Conservation (phyloP, 768 basidiomycete species). For the Candolleomyces aberdarensis region DNA sequence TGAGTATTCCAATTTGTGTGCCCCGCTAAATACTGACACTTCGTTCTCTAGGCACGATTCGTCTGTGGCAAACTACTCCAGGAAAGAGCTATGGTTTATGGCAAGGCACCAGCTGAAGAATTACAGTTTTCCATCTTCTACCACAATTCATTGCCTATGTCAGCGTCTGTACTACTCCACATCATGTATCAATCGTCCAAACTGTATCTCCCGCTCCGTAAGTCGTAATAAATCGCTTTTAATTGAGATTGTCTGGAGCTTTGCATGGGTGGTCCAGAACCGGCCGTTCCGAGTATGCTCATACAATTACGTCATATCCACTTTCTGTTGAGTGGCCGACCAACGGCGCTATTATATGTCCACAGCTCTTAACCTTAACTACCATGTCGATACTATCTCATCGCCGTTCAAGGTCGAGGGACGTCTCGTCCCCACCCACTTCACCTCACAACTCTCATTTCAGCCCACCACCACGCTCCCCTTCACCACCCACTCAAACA, state of each 20-base stretch:
- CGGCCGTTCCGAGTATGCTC: too few relatives aligned
- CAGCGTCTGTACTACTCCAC: neutral
- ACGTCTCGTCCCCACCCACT: neutral
- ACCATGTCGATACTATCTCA: neutral
- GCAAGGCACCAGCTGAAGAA: conserved; percentile 47
- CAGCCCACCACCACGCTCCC: conserved; percentile 22
- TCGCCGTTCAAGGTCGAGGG: neutral
- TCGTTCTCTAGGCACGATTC: conserved; percentile 71
- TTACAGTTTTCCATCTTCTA: neutral
- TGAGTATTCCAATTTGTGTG: conserved; percentile 26
- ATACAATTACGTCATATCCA: neutral
- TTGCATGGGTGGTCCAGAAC: too few relatives aligned
- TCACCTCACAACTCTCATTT: neutral
- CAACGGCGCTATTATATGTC: neutral
- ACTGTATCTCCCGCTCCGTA: too few relatives aligned
- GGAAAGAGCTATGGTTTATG: conserved; percentile 91
- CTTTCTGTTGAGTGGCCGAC: neutral
- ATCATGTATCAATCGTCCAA: neutral
- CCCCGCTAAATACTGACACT: conserved; percentile 1
- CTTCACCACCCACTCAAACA: conserved; percentile 41
- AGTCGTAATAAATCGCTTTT: neutral
- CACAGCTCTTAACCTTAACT: neutral
- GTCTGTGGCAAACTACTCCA: conserved; percentile 96
- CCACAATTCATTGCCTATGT: neutral
- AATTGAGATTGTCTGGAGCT: too few relatives aligned